phyloP scores from a whole-genome alignment of 164 flowering plant genomes.

The Akebia trifoliata region DNA sequence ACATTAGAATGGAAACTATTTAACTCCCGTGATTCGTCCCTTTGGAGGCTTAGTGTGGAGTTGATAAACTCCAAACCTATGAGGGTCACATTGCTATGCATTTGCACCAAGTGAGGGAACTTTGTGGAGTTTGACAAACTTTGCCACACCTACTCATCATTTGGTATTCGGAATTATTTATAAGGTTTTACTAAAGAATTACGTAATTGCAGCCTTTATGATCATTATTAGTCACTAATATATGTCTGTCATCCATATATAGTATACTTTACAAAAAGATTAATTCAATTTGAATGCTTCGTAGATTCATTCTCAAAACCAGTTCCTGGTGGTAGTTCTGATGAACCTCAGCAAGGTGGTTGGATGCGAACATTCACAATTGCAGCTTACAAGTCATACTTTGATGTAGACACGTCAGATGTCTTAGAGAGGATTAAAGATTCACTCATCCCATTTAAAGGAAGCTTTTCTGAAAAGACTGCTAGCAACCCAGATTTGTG shows the following conservation, averaged over 20 bases:
- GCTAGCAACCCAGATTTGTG: slow-evolving; percentile 84
- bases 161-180: too few species aligned
- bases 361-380: slow-evolving; percentile 67
- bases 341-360: slow-evolving; percentile 67
- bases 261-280: background rate
- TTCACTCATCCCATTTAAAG: slow-evolving; percentile 84
- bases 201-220: too few species aligned
- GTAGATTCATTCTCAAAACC: slow-evolving; percentile 90
- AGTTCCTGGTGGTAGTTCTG: slow-evolving; percentile 42
- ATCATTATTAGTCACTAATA: background rate
- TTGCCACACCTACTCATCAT: too few species aligned
- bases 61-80: too few species aligned
- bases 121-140: too few species aligned
- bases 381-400: slow-evolving; percentile 82
- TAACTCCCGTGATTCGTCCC: too few species aligned
- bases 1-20: too few species aligned
- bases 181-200: too few species aligned
- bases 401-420: slow-evolving; percentile 97
- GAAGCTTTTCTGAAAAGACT: slow-evolving; percentile 79
- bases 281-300: slow-evolving; percentile 5
- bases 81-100: too few species aligned
- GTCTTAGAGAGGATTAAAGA: slow-evolving; percentile 88
- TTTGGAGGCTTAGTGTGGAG: too few species aligned
- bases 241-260: background rate
- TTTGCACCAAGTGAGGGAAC: too few species aligned